phyloP scores from a whole-genome alignment of 202 grass and related monocot species.

The Brachypodium distachyon region DNA sequence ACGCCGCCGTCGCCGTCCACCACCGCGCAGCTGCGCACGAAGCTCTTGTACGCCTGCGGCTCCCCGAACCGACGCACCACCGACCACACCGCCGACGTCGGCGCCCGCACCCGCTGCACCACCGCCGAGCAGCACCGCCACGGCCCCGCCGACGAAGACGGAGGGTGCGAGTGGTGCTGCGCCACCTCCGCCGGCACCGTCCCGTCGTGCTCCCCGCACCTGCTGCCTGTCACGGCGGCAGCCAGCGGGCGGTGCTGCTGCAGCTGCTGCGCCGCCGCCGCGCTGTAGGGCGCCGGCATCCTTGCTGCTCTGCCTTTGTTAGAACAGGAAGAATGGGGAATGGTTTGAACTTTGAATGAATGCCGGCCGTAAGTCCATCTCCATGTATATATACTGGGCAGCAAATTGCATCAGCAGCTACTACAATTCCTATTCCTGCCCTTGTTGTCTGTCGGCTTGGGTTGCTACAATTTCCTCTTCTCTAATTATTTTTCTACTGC shows the following conservation, averaged over 20 bases:
- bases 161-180: slow-evolving; percentile 37
- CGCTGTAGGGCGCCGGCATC: slow-evolving; percentile 15
- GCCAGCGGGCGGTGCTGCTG: background rate
- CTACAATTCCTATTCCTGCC: too few species aligned
- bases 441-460: background rate
- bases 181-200: slow-evolving; percentile 31
- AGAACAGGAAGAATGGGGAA: too few species aligned
- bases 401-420: too few species aligned
- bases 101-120: slow-evolving; percentile 30
- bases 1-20: slow-evolving; percentile 39
- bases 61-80: slow-evolving; percentile 44
- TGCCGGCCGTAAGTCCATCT: too few species aligned
- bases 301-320: background rate
- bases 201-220: slow-evolving; percentile 26
- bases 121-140: slow-evolving; percentile 35
- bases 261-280: background rate
- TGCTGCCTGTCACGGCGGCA: background rate
- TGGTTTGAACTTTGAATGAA: too few species aligned
- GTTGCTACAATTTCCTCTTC: background rate
- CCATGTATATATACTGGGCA: too few species aligned
- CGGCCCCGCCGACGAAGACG: background rate
- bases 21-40: slow-evolving; percentile 40
- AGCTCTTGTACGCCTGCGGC: slow-evolving; percentile 45
- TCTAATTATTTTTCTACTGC: background rate
- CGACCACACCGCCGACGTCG: slow-evolving; percentile 31